These are phyloP conservation scores for Cyphellophora attinorum DNA, from an alignment of 2,329 filamentous ascomycete species.

Conservation along the genomic window DNA sequence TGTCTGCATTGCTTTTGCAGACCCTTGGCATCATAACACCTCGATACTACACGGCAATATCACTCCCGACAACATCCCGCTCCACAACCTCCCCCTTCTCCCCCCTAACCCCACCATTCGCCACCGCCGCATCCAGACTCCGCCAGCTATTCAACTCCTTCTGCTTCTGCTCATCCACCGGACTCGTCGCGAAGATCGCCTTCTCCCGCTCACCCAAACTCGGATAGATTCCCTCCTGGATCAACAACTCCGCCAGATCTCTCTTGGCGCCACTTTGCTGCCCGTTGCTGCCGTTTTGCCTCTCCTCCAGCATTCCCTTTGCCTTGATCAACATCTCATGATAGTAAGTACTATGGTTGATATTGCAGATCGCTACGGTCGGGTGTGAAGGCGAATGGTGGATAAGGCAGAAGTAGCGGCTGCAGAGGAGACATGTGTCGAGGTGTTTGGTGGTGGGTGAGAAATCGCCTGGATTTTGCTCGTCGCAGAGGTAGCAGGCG, in stretches of 20 bases:
- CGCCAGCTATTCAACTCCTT: conserved; percentile 15
- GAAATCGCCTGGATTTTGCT: conserved; percentile 20
- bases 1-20: neutral
- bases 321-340: conserved; percentile 14
- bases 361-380: conserved; percentile 18
- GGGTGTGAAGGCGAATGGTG: conserved; percentile 16
- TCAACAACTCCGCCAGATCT: conserved; percentile 13
- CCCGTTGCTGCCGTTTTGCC: too few species aligned
- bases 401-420: conserved; percentile 17
- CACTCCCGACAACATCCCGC: conserved; percentile 15
- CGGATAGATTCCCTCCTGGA: conserved; percentile 17
- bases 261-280: conserved; percentile 7
- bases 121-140: conserved; percentile 17
- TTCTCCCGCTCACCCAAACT: conserved; percentile 19
- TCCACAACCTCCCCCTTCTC: conserved; percentile 14
- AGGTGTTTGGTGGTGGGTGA: conserved; percentile 19
- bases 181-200: conserved; percentile 18
- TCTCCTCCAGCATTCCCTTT: conserved; percentile 9
- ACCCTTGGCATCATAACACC: neutral
- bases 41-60: conserved; percentile 16
- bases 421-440: conserved; percentile 17
- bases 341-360: conserved; percentile 19
- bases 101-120: conserved; percentile 10
- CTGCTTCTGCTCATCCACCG: conserved; percentile 16
- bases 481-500: conserved; percentile 19